Evolutionary conservation across 2,329 filamentous ascomycete species (phyloP), one percentile per base, ranked within the genome.

Genomic region (Nemania sp.): DNA sequence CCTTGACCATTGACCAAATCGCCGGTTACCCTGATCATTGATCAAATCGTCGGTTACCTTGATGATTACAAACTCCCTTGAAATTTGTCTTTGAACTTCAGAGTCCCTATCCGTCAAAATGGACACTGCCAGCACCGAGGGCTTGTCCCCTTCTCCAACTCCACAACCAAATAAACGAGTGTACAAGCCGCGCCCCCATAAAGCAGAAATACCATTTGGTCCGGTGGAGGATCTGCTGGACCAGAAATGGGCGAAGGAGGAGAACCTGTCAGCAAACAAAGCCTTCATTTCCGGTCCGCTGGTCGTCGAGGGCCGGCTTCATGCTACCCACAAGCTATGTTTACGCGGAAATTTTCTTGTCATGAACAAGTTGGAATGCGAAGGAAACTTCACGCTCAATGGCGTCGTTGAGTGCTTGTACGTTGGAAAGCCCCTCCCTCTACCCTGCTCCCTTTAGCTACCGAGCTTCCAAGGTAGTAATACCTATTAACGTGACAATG

Each of bases 321-420:
- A 49, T 9, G 49, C 44, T 6, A 52, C 49, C 4, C 24, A 49
- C 15, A 49, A 56, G 44, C 14, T 56, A 23, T 53, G 43, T 9
- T n/a, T 55, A 15, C 5, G 20, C 5, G 49, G 54, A 0, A 20
- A 44, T 5, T 45, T 44, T 17, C 15, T 28, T 8, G 40, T 53
- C n/a, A 42, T 23, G 2, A 26, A 26, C 2, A 31, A 24, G 24
- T 26, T 56, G 1, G 39, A 53, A 14, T 56, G 54, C 12, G 44
- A 49, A 44, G 49, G 54, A 2, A 49, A 39, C 20, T 41, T 56
- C 15, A 53, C 44, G 30, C 54, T 53, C 23, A 26, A 9, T 11
- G 54, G 54, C 17, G 22, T 1, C 7, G 9, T 53, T 14, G n/a
- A 26, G 11, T 48, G 45, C 23, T 33, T 31, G 54, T 56, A 43